Conservation (phyloP, 345 rosid genomes). For the Gossypium turneri region DNA sequence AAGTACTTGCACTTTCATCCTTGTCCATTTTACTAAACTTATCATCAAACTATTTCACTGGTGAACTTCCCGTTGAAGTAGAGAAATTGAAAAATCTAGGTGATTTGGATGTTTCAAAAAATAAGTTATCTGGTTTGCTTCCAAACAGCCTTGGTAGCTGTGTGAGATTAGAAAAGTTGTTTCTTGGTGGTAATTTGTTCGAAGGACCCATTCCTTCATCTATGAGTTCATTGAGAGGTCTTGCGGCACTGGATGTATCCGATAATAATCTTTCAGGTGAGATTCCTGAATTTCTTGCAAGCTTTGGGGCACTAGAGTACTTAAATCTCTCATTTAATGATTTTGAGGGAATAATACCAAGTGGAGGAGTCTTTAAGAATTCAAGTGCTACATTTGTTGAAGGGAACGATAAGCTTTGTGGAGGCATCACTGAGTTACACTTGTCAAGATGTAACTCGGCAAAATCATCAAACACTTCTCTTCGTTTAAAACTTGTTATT, state of each 20-base stretch:
- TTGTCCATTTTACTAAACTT: background rate
- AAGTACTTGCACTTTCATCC: background rate
- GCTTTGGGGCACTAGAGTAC: background rate
- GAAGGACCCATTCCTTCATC: constrained; percentile 30
- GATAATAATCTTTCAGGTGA: constrained; percentile 25
- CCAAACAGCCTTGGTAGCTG: constrained; percentile 11
- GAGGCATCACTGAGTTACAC: constrained; percentile 19
- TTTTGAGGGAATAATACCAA: constrained; percentile 37
- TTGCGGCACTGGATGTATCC: constrained; percentile 25
- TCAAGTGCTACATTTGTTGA: constrained; percentile 24
- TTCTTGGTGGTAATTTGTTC: constrained; percentile 25
- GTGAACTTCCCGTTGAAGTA: background rate
- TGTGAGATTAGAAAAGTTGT: constrained; percentile 5
- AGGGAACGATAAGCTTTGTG: constrained; percentile 36
- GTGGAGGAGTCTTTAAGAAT: constrained; percentile 30
- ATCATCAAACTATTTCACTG: constrained; percentile 7
- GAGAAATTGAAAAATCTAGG: background rate
- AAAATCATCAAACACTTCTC: background rate
- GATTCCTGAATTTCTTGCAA: constrained; percentile 19
- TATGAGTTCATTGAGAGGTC: constrained; percentile 19
- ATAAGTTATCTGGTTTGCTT: background rate
- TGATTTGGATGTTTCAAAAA: background rate
- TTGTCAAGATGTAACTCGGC: constrained; percentile 11
- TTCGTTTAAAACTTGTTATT: background rate
- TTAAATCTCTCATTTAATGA: constrained; percentile 39